Conservation (phyloP, 108 stramenopile species). For the Nannochloropsis salina region DNA sequence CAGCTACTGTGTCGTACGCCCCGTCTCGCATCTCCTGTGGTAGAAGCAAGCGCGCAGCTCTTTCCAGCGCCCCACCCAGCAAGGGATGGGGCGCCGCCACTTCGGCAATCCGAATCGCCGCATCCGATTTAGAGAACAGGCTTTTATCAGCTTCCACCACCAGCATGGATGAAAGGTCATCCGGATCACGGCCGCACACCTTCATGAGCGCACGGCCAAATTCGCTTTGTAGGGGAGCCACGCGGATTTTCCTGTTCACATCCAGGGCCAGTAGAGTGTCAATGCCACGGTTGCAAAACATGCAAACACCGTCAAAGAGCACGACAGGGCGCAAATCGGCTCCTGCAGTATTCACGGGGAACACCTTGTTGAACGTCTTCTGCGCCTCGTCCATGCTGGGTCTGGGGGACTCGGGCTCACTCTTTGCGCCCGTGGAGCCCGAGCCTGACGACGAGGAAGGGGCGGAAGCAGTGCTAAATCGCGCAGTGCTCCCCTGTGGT, state of each 20-base stretch:
- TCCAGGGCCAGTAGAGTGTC: not conserved
- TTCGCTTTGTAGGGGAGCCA: not conserved
- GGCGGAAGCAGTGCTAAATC: not conserved
- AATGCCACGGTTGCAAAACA: not conserved
- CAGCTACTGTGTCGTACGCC: slow-evolving; percentile 39
- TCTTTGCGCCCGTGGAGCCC: not conserved
- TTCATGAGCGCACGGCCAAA: not conserved
- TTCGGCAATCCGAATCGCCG: slow-evolving; percentile 8
- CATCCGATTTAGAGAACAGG: not conserved
- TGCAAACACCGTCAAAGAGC: not conserved
- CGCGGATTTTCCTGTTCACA: not conserved
- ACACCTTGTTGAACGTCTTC: not conserved
- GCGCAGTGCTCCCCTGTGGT: not conserved
- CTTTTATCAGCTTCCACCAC: not conserved
- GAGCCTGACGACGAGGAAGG: not conserved
- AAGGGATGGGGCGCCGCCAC: not conserved
- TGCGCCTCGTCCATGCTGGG: not conserved
- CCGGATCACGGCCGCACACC: not conserved
- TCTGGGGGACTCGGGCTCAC: not conserved
- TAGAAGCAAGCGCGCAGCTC: not conserved
- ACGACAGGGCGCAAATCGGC: not conserved
- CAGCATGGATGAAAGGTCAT: slow-evolving; percentile 10
- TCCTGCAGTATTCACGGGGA: not conserved
- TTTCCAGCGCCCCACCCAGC: not conserved
- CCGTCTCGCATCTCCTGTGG: slow-evolving; percentile 32